These are phyloP conservation scores for Collybia sordida DNA, from an alignment of 768 basidiomycete genomes.

Conservation along the genomic window DNA sequence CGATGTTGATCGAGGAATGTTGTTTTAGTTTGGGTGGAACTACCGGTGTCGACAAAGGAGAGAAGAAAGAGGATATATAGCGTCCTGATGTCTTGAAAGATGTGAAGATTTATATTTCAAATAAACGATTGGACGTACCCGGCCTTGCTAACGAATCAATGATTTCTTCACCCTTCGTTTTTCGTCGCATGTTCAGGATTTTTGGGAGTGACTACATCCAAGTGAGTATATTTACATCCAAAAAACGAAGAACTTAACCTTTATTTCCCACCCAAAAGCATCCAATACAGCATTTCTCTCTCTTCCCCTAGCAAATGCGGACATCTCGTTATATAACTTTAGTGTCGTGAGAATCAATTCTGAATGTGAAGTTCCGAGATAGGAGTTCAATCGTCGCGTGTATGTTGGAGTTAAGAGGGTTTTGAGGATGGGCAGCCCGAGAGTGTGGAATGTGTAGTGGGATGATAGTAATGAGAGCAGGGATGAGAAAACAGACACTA, in stretches of 20 bases:
- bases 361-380: conserved; percentile 59
- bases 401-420: conserved; percentile 54
- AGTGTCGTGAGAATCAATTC: conserved; percentile 68
- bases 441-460: conserved; percentile 66
- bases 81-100: conserved; percentile 71
- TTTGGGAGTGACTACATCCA: conserved; percentile 57
- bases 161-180: conserved; percentile 38
- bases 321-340: conserved; percentile 61
- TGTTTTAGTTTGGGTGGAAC: conserved; percentile 52
- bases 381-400: conserved; percentile 57
- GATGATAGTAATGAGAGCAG: conserved; percentile 62
- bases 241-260: conserved; percentile 39
- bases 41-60: conserved; percentile 60
- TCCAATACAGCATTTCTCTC: conserved; percentile 66
- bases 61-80: conserved; percentile 72
- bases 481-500: conserved; percentile 55
- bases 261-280: conserved; percentile 76
- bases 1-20: conserved; percentile 71
- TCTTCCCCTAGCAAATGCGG: conserved; percentile 61
- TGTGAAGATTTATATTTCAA: conserved; percentile 9
- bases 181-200: conserved; percentile 70
- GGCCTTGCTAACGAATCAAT: conserved; percentile 49
- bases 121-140: conserved; percentile 36
- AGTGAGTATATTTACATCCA: neutral
- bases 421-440: conserved; percentile 65